phyloP scores from a whole-genome alignment of 495 filamentous ascomycete species.

The Acidomyces sp. region DNA sequence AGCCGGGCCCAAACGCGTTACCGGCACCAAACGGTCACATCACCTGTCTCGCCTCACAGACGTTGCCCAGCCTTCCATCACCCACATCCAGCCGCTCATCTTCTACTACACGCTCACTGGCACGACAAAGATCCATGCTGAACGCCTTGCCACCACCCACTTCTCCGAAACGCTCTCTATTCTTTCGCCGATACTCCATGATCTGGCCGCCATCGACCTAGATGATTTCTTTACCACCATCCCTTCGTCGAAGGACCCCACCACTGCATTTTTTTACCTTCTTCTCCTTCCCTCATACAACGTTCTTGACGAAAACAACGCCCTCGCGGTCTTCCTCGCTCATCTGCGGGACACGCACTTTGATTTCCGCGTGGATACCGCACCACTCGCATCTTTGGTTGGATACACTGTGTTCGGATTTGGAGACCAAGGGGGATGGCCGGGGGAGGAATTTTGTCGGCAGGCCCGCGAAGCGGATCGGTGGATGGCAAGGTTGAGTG shows the following conservation, averaged over 20 bases:
- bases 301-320: conserved; percentile 78
- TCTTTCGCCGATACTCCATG: conserved; percentile 52
- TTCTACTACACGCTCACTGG: conserved; percentile 82
- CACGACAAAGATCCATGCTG: conserved; percentile 58
- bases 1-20: conserved; percentile 28
- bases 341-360: conserved; percentile 84
- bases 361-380: conserved; percentile 90
- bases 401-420: conserved; percentile 92
- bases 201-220: conserved; percentile 74
- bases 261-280: conserved; percentile 63
- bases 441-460: conserved; percentile 75
- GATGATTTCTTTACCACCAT: conserved; percentile 74
- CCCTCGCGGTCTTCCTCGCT: conserved; percentile 65
- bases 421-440: conserved; percentile 83
- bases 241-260: conserved; percentile 28
- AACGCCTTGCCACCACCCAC: conserved; percentile 37
- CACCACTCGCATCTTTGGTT: conserved; percentile 57
- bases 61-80: conserved; percentile 15
- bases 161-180: conserved; percentile 19
- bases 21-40: conserved; percentile 20
- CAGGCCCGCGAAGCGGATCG: conserved; percentile 81
- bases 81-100: conserved; percentile 54
- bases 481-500: conserved; percentile 89
- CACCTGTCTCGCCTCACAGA: conserved; percentile 16
- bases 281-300: conserved; percentile 79